phyloP scores from a whole-genome alignment of 1,284 basidiomycete species.

The Thecaphora thlaspeos region DNA sequence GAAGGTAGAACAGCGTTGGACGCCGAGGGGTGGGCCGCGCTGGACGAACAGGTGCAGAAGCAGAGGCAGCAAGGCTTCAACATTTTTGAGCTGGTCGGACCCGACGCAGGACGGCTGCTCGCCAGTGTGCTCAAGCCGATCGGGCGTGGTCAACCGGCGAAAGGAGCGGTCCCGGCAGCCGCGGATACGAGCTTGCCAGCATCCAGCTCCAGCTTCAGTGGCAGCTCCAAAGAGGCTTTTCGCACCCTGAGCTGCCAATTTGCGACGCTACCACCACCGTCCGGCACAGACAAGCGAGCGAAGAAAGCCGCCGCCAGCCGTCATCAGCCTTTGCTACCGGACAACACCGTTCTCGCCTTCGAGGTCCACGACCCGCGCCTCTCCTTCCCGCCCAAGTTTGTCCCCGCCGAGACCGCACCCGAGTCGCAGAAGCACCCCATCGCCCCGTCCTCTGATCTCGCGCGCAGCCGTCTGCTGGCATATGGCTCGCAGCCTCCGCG shows the following conservation, averaged over 20 bases:
- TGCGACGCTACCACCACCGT: too few species aligned
- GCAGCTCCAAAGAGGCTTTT: too few species aligned
- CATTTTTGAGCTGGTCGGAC: conserved; percentile 48
- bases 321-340: too few species aligned
- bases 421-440: not conserved
- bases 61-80: conserved; percentile 42
- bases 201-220: too few species aligned
- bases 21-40: not conserved
- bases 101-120: conserved; percentile 28
- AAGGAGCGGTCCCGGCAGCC: too few species aligned
- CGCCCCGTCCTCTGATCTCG: not conserved
- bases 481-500: conserved; percentile 20
- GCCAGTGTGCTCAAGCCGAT: conserved; percentile 34
- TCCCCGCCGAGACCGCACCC: conserved; percentile 2
- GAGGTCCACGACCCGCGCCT: conserved; percentile 50
- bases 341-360: conserved; percentile 7
- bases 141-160: not conserved
- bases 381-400: conserved; percentile 38
- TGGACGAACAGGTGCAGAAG: conserved; percentile 10
- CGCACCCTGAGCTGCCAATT: too few species aligned
- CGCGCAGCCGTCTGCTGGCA: conserved; percentile 14
- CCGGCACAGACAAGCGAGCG: too few species aligned
- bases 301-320: too few species aligned
- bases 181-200: too few species aligned
- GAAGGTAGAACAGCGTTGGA: not conserved